These are phyloP conservation scores for Nakazawaea wickerhamii DNA, from an alignment of 805 yeast species.

Conservation along the genomic window DNA sequence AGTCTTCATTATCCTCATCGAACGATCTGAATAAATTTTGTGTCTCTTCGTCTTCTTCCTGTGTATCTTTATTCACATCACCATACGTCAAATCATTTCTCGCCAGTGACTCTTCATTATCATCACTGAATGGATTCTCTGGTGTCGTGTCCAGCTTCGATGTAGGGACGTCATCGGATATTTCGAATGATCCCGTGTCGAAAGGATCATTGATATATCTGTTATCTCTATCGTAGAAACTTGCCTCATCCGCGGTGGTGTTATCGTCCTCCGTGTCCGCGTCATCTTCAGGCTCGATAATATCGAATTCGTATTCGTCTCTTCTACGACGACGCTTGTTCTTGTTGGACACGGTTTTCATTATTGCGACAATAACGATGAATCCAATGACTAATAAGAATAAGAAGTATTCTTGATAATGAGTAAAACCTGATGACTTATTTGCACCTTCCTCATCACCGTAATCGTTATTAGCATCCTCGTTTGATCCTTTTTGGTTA, in stretches of 20 bases:
- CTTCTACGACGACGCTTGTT: conserved; percentile 44
- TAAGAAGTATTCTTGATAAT: conserved; percentile 58
- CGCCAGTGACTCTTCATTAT: background rate
- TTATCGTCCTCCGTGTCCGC: conserved; percentile 26
- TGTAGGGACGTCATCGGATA: conserved; percentile 10
- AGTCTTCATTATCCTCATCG: conserved; percentile 29
- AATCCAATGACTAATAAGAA: conserved; percentile 57
- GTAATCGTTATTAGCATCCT: conserved; percentile 16
- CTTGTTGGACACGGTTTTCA: conserved; percentile 35
- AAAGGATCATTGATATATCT: conserved; percentile 7
- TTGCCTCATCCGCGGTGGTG: conserved; percentile 32
- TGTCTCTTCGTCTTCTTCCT: conserved; percentile 30
- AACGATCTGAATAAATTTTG: conserved; percentile 36
- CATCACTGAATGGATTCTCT: conserved; percentile 14
- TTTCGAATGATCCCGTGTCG: conserved; percentile 6
- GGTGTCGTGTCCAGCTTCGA: conserved; percentile 3
- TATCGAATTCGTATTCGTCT: conserved; percentile 73
- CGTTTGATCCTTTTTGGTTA: conserved; percentile 1
- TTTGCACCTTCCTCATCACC: conserved; percentile 26
- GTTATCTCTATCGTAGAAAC: conserved; percentile 13
- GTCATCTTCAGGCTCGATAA: conserved; percentile 59
- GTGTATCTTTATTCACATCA: conserved; percentile 17
- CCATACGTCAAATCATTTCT: conserved; percentile 1
- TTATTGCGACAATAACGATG: conserved; percentile 36
- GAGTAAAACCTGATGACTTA: conserved; percentile 34